Base-by-base conservation (phyloP, 768 basidiomycete species). In the Trichaptum fuscoviolaceum region DNA sequence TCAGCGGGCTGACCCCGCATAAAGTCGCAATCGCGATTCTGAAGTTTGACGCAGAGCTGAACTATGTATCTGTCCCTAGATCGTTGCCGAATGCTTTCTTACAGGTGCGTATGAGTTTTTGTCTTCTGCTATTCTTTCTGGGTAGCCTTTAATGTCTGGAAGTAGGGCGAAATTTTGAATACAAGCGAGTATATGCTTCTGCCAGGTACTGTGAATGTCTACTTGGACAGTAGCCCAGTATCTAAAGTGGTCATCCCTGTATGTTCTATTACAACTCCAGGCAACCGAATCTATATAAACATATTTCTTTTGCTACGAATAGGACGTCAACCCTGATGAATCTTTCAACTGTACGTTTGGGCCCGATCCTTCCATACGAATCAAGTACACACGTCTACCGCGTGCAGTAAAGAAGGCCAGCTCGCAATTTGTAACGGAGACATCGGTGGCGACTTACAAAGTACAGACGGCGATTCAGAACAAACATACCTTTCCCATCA, bases 321-420 rank as follows among this genome's bases (percentile, higher is more conserved):
- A 85, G 81, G 81, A 85, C 63, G 80, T 87, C 64, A 78, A 78
- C 64, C 78, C 78, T 0, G 78, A 79, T 8, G 86, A 87, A 62
- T 79, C 75, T 52, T 88, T 89, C 76, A 72, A 74, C 34, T 87
- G 84, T 73, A 82, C 83, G 3, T 81, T 89, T 20, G 86, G 87
- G 26, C 67, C 75, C 1, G 78, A 78, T 67, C 63, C 71, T 1
- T 67, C 74, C 2, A 63, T 77, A 20, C 71, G 72, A 58, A 71
- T 79, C 18, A 65, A 68, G 7, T 87, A 87, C 72, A 66, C 77
- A 12, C 82, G 82, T 59, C 86, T 84, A 73, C 70, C 80, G n/a
- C 84, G 84, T 68, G 75, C 75, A 35, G 75, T 73, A 62, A 79
- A 80, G 64, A 80, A 75, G 7, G 83, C 81, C 1, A 81, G 80